phyloP scores from a whole-genome alignment of 176 grass and related monocot genomes.

The Avena atlantica region DNA sequence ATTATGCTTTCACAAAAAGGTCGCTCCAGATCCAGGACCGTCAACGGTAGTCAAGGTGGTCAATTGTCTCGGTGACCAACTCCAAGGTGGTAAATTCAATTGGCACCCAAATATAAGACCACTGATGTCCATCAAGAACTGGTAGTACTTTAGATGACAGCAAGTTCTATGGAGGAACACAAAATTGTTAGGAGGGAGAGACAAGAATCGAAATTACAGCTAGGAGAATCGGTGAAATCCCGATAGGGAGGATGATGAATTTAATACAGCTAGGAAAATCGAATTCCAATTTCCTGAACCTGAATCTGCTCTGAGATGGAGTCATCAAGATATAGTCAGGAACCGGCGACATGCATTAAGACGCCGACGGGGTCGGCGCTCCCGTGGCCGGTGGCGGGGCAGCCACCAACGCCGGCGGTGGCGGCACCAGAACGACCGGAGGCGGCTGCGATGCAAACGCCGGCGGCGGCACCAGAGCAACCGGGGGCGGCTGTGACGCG shows the following conservation, averaged over 20 bases:
- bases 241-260: background rate
- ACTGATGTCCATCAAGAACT: conserved; percentile 4
- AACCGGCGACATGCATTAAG: conserved; percentile 26
- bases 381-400: conserved; percentile 18
- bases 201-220: background rate
- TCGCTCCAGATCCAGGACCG: background rate
- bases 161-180: background rate
- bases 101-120: background rate
- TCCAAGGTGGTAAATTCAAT: background rate
- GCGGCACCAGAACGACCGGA: background rate
- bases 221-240: background rate
- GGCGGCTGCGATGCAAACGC: background rate
- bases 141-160: background rate
- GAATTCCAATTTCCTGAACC: background rate
- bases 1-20: no score
- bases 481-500: conserved; percentile 4
- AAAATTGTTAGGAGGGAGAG: background rate
- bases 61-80: background rate
- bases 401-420: background rate
- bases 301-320: conserved; percentile 11
- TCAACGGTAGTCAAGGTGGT: background rate
- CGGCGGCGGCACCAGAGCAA: background rate
- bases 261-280: background rate
- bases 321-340: background rate
- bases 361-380: conserved; percentile 43